A percentile compares a stretch with the other conserved stretches of the same genome.
Conservation (phyloP, 768 basidiomycete genomes). For the Trametes cinnabarina region DNA sequence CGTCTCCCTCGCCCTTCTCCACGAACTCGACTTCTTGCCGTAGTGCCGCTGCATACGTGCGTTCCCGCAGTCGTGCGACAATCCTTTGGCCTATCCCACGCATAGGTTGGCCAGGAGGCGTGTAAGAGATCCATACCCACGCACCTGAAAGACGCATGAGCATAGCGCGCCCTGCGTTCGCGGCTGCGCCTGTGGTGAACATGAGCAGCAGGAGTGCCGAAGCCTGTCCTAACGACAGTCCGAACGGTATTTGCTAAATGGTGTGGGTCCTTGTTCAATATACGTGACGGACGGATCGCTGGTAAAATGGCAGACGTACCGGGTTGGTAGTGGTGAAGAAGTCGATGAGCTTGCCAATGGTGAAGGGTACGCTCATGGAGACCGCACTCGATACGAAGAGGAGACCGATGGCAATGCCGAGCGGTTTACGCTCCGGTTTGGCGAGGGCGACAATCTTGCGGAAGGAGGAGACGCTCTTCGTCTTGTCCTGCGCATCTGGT, state of each 20-base stretch:
- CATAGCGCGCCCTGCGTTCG: conserved; percentile 80
- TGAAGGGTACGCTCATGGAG: conserved; percentile 90
- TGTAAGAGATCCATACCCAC: conserved; percentile 21
- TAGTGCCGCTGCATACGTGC: conserved; percentile 79
- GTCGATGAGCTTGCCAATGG: conserved; percentile 92
- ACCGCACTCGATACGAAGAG: conserved; percentile 86
- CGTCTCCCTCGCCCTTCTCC: conserved; percentile 90
- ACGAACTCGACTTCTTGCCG: conserved; percentile 92
- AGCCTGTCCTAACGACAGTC: conserved; percentile 76
- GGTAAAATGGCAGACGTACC: no score
- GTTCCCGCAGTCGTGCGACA: conserved; percentile 80
- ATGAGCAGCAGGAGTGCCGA: conserved; percentile 68
- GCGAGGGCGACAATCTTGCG: conserved; percentile 77
- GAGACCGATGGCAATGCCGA: conserved; percentile 73
- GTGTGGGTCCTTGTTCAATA: background rate
- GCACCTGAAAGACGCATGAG: conserved; percentile 84
- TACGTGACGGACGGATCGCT: no score
- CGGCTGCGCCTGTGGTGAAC: conserved; percentile 84
- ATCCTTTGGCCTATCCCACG: conserved; percentile 69
- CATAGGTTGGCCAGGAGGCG: no score
- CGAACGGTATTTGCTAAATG: conserved; percentile 70
- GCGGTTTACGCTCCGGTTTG: conserved; percentile 75
- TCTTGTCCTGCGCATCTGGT: conserved; percentile 13
- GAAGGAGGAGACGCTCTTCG: conserved; percentile 57
- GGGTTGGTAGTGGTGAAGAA: conserved; percentile 75